Base-by-base conservation (phyloP, 306 rosid genomes). In the Prunus armeniaca region DNA sequence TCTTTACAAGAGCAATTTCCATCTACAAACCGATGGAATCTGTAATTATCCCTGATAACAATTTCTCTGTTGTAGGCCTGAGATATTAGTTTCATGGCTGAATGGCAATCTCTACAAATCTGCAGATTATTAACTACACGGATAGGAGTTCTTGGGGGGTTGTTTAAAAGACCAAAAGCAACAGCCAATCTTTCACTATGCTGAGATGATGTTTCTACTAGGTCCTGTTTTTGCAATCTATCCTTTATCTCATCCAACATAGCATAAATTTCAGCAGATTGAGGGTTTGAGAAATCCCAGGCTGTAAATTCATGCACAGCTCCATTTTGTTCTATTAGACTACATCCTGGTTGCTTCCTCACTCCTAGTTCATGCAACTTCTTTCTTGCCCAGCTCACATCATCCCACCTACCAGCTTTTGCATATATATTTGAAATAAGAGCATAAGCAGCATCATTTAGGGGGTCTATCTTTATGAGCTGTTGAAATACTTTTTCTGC, bases 401-500 rank as follows among this genome's bases (percentile, higher is more conserved):
- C 78, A 49, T 82, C 81, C 64, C 61, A 71, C 38, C 74, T 65
- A 1, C 73, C 77, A 46, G 69, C 58, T 68, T 67, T 80, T 68
- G 70, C 76, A 60, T 75, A 61, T 8, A 78, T 66, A 22, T 82
- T 76, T 12, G 71, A 58, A 43, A 77, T 38, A 49, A 82, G 75
- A 77, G 63, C 71, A 72, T 72, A 52, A 64, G 85, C 82, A 32
- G 82, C 69, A 66, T 32, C 51, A 8, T 49, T 49, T 27, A 58
- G 28, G 55, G 81, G 74, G 71, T 80, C 84, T 12, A 80, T 67
- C 28, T 75, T 58, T 34, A 56, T 75, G 61, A 80, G 72, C 27
- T 75, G 60, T 69, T 74, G 78, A 69, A 75, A 80, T 52, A 80
- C 80, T n/a, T 60, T 15, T 74, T 80, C 83, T 32, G 79, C 83